Conservation (phyloP, 345 rosid genomes). For the Salix arbutifolia region DNA sequence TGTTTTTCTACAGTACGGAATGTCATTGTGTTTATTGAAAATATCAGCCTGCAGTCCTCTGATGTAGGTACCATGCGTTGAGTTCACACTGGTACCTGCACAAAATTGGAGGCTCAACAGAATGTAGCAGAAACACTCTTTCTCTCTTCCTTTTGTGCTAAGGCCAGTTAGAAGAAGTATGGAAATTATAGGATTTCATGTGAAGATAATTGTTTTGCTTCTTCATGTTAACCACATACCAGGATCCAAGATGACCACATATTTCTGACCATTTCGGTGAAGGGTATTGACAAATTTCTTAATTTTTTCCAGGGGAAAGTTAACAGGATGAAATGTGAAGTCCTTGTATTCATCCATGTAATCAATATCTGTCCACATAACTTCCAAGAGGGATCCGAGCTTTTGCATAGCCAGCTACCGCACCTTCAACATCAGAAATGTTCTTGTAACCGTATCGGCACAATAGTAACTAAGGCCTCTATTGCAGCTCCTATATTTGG, state of each 20-base stretch:
- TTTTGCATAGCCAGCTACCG: slow-evolving; percentile 62
- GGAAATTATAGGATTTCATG: not conserved
- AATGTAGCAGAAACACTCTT: not conserved
- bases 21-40: slow-evolving; percentile 52
- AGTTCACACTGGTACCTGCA: slow-evolving; percentile 53
- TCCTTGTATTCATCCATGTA: slow-evolving; percentile 69
- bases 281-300: slow-evolving; percentile 38
- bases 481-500: too few relatives aligned
- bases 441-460: slow-evolving; percentile 65
- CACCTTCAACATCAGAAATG: slow-evolving; percentile 50
- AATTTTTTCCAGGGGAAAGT: slow-evolving; percentile 52
- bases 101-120: not conserved
- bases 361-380: slow-evolving; percentile 81
- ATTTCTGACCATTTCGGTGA: slow-evolving; percentile 63
- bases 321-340: slow-evolving; percentile 64
- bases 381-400: slow-evolving; percentile 73
- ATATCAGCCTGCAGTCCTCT: slow-evolving; percentile 64
- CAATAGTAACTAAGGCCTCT: not conserved
- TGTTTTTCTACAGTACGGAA: slow-evolving; percentile 30
- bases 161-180: not conserved
- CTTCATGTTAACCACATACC: slow-evolving; percentile 30
- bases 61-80: slow-evolving; percentile 41
- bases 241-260: slow-evolving; percentile 61
- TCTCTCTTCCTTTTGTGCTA: not conserved
- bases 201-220: not conserved